Percentiles rank a stretch among this genome's conserved stretches.
These are phyloP conservation scores for Cercospora citrullina DNA, from an alignment of 2,329 filamentous ascomycete species.

Conservation along the genomic window DNA sequence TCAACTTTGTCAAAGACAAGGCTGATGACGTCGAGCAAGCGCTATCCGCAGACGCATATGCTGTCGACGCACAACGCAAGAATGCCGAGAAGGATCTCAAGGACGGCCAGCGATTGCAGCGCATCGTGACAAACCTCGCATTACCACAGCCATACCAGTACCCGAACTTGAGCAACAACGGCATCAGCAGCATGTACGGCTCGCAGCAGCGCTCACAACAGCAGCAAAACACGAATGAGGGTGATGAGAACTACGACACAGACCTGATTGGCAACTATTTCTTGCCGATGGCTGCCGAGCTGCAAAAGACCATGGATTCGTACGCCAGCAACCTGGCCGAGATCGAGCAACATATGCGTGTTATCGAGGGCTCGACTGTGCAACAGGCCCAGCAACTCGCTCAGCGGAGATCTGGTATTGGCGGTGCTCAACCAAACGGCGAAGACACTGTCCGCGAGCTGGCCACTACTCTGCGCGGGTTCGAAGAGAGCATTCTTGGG, in stretches of 20 bases:
- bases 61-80: constrained; percentile 58
- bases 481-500: constrained; percentile 52
- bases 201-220: constrained; percentile 26
- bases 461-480: constrained; percentile 49
- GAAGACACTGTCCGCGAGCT: constrained; percentile 47
- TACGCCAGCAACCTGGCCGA: constrained; percentile 49
- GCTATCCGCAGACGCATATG: constrained; percentile 62
- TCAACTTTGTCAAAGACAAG: constrained; percentile 62
- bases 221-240: constrained; percentile 15
- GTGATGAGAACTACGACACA: constrained; percentile 40
- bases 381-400: constrained; percentile 47
- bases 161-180: constrained; percentile 29
- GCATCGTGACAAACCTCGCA: constrained; percentile 72
- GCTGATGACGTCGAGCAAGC: constrained; percentile 64
- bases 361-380: constrained; percentile 48
- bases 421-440: constrained; percentile 14
- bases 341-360: constrained; percentile 52
- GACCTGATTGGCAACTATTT: constrained; percentile 52
- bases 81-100: constrained; percentile 65
- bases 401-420: constrained; percentile 31
- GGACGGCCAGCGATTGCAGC: constrained; percentile 70
- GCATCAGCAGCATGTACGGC: constrained; percentile 23
- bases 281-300: constrained; percentile 42
- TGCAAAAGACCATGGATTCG: constrained; percentile 42
- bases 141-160: constrained; percentile 66